phyloP scores from a whole-genome alignment of 352 stramenopile genomes.

The Globisporangium echinulatum region DNA sequence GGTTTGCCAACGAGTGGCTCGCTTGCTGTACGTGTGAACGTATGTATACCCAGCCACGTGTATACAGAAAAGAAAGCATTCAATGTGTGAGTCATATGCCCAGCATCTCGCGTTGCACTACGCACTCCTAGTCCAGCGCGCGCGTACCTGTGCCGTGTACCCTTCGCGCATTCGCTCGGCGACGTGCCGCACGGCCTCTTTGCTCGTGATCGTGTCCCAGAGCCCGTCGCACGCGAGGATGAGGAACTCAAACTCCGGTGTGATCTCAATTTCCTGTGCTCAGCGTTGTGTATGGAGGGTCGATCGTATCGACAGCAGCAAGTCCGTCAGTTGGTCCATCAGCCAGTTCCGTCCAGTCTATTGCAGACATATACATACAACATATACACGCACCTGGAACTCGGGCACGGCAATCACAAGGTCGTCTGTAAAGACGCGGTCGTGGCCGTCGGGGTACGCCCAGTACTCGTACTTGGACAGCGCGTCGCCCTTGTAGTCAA shows the following conservation, averaged over 20 bases:
- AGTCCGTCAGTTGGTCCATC: no score
- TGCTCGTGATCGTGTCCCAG: constrained; percentile 91
- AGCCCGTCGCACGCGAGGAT: constrained; percentile 90
- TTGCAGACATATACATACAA: constrained; percentile 2
- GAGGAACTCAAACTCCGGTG: constrained; percentile 87
- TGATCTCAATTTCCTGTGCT: constrained; percentile 80
- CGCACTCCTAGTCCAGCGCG: no score
- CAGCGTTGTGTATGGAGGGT: no score
- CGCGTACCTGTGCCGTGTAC: constrained; percentile 50
- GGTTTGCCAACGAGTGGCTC: constrained; percentile 75
- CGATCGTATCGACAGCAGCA: no score
- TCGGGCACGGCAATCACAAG: constrained; percentile 84
- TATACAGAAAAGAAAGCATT: no score
- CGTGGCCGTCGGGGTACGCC: constrained; percentile 78
- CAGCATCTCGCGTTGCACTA: no score
- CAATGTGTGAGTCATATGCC: no score
- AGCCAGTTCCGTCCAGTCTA: not conserved
- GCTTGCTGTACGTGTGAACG: constrained; percentile 32
- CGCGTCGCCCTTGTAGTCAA: constrained; percentile 85
- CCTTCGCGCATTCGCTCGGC: constrained; percentile 59
- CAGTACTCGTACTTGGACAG: constrained; percentile 77
- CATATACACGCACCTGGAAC: constrained; percentile 38
- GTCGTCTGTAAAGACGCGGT: constrained; percentile 75
- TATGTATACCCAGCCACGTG: no score
- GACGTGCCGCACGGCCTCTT: constrained; percentile 87